Evolutionary conservation across 2,329 filamentous ascomycete genomes (phyloP).

Genomic region (Pestalotiopsis sp.): DNA sequence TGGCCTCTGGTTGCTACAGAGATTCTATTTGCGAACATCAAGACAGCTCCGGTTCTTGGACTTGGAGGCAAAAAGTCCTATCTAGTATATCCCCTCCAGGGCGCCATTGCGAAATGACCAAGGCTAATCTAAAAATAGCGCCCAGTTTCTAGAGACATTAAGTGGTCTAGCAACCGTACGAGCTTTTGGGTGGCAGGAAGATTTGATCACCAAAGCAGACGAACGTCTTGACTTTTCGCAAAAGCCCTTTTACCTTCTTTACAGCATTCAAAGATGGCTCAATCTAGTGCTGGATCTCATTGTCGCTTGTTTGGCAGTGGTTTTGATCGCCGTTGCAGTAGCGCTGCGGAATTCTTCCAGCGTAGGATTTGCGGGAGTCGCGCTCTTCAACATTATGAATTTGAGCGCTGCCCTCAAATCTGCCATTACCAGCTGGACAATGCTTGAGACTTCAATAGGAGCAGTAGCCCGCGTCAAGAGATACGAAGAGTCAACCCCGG

Average conservation of each 20-base stretch:
- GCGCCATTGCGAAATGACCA: no score
- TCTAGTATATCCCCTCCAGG: conserved; percentile 31
- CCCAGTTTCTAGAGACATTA: conserved; percentile 47
- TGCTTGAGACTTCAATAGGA: conserved; percentile 12
- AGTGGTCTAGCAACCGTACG: conserved; percentile 46
- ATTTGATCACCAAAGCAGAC: conserved; percentile 33
- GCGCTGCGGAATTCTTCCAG: conserved; percentile 24
- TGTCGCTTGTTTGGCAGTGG: conserved; percentile 30
- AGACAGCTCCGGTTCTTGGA: conserved; percentile 49
- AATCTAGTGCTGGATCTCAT: conserved; percentile 34
- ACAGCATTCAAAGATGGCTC: conserved; percentile 35
- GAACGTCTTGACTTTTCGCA: conserved; percentile 31
- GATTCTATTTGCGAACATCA: conserved; percentile 49
- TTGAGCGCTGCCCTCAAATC: conserved; percentile 36
- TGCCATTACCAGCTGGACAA: conserved; percentile 27
- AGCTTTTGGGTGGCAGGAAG: conserved; percentile 45
- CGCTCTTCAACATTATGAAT: conserved; percentile 37
- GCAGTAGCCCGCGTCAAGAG: conserved; percentile 10
- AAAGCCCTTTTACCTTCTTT: conserved; percentile 33
- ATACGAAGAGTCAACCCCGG: conserved; percentile 3
- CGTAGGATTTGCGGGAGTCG: conserved; percentile 36
- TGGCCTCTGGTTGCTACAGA: conserved; percentile 43
- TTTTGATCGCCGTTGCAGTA: conserved; percentile 30
- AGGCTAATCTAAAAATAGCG: conserved; percentile 17
- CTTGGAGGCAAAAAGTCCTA: conserved; percentile 44